phyloP scores from a whole-genome alignment of 1,139 yeast species.

The Candida sp. region DNA sequence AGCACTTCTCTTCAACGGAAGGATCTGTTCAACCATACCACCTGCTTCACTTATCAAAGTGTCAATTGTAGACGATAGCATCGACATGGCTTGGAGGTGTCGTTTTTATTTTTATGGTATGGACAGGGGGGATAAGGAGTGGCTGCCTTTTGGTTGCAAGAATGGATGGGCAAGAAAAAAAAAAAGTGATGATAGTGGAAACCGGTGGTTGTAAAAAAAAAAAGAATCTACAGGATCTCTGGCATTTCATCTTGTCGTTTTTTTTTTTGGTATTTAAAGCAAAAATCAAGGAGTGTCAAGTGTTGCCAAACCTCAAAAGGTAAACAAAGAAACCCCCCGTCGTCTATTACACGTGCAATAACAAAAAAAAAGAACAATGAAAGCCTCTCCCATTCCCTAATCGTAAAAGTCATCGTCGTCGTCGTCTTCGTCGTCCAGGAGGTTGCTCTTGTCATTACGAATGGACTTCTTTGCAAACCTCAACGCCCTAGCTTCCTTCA shows the following conservation, averaged over 20 bases:
- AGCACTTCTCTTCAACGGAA: background rate
- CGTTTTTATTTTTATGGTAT: background rate
- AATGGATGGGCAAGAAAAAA: background rate
- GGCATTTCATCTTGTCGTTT: too few species aligned
- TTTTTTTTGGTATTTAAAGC: too few species aligned
- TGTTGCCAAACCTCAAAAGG: too few species aligned
- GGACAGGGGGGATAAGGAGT: background rate
- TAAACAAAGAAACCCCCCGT: too few species aligned
- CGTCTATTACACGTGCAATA: too few species aligned
- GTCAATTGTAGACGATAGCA: conserved; percentile 4
- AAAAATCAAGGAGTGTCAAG: too few species aligned
- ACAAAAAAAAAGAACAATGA: too few species aligned
- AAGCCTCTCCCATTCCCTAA: conserved; percentile 8
- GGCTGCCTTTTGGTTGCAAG: conserved; percentile 5
- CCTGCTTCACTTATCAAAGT: conserved; percentile 7
- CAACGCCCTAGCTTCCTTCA: conserved; percentile 48
- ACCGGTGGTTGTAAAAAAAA: background rate
- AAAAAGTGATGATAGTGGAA: background rate
- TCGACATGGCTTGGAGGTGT: conserved; percentile 1
- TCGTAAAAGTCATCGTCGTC: conserved; percentile 51
- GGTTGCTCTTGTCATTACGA: conserved; percentile 28
- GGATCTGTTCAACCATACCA: background rate
- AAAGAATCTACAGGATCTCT: background rate
- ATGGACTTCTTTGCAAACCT: conserved; percentile 62
- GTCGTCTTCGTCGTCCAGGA: conserved; percentile 30